Percentiles rank a stretch among this genome's conserved stretches.
These are phyloP conservation scores for Smittium culicis DNA, from an alignment of 371 early-diverging fungal genomes.

Conservation along the genomic window DNA sequence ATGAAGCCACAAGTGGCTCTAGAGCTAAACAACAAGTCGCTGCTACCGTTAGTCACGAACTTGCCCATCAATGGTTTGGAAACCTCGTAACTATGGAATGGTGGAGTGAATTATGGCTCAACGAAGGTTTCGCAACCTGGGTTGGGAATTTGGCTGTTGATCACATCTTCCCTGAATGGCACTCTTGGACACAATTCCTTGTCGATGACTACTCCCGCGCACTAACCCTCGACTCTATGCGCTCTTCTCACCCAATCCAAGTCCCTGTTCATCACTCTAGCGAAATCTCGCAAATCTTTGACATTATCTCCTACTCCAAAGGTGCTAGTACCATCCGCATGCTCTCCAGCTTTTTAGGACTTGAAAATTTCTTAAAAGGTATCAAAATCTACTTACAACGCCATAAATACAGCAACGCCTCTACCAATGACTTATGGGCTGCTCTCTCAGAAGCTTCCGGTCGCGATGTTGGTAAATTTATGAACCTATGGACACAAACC, in stretches of 20 bases:
- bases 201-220: constrained; percentile 48
- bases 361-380: constrained; percentile 55
- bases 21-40: constrained; percentile 56
- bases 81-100: constrained; percentile 80
- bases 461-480: constrained; percentile 53
- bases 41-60: constrained; percentile 75
- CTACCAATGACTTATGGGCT: constrained; percentile 72
- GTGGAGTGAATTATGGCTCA: constrained; percentile 91
- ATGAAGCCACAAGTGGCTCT: constrained; percentile 41
- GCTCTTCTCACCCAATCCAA: constrained; percentile 82
- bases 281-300: constrained; percentile 71
- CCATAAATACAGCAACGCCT: constrained; percentile 69
- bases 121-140: constrained; percentile 93
- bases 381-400: constrained; percentile 62
- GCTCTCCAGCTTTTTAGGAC: constrained; percentile 66
- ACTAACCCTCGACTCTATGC: constrained; percentile 56
- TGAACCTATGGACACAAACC: constrained; percentile 77
- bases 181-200: constrained; percentile 59
- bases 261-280: constrained; percentile 64
- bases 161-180: constrained; percentile 59
- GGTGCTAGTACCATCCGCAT: constrained; percentile 85
- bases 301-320: constrained; percentile 71
- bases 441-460: constrained; percentile 54
- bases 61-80: constrained; percentile 97
- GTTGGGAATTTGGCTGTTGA: constrained; percentile 70